Conservation (phyloP, 495 filamentous ascomycete species). For the Tuber brumale region DNA sequence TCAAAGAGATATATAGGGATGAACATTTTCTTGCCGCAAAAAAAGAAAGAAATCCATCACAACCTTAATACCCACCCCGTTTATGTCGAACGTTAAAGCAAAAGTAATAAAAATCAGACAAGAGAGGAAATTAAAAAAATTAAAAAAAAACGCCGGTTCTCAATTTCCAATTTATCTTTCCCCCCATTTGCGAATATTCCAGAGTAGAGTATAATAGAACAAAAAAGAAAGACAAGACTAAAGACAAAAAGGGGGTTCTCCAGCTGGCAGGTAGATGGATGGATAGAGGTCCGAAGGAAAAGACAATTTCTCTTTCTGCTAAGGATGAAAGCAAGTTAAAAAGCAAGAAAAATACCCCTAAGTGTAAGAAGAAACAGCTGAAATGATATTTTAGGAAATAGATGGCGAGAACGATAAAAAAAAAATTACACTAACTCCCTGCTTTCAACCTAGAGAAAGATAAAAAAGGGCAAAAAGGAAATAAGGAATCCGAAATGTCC, state of each 20-base stretch:
- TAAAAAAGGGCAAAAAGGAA: conserved; percentile 28
- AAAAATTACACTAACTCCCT: conserved; percentile 35
- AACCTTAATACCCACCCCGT: conserved; percentile 37
- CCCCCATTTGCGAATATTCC: conserved; percentile 8
- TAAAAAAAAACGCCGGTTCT: conserved; percentile 20
- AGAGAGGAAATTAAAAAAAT: conserved; percentile 17
- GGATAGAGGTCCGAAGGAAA: not conserved
- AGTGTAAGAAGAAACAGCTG: conserved; percentile 22
- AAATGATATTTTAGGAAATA: conserved; percentile 29
- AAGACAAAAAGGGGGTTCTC: not conserved
- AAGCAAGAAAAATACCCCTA: conserved; percentile 24
- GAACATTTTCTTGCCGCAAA: not conserved
- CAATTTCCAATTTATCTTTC: conserved; percentile 18
- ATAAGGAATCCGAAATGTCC: conserved; percentile 14
- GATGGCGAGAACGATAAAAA: conserved; percentile 20
- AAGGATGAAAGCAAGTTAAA: conserved; percentile 15
- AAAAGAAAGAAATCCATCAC: conserved; percentile 29
- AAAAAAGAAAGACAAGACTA: conserved; percentile 7
- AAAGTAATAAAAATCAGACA: conserved; percentile 34
- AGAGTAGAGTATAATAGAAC: not conserved
- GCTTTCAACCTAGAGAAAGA: conserved; percentile 26
- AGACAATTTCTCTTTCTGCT: not conserved
- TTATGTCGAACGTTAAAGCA: conserved; percentile 40
- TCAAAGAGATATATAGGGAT: conserved; percentile 12
- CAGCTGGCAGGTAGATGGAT: not conserved